These are phyloP conservation scores for Hermanozyma aechmeae DNA, from an alignment of 805 yeast genomes.

Conservation along the genomic window DNA sequence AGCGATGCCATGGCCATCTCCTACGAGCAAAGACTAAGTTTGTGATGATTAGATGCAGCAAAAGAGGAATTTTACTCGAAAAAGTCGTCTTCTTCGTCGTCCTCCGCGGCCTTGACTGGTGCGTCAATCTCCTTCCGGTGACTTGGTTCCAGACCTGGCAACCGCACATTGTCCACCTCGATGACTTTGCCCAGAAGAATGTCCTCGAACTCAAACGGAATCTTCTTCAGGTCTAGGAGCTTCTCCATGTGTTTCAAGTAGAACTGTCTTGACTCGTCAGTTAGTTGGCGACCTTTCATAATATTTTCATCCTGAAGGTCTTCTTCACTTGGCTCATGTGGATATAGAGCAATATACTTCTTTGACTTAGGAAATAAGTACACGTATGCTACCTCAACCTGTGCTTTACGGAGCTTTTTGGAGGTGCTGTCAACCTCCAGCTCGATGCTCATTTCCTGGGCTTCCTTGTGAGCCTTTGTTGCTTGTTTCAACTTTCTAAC, in stretches of 20 bases:
- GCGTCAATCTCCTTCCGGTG: constrained; percentile 39
- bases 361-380: constrained; percentile 68
- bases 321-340: constrained; percentile 25
- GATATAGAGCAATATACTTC: constrained; percentile 75
- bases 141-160: constrained; percentile 10
- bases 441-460: constrained; percentile 21
- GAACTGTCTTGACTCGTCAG: constrained; percentile 35
- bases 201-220: constrained; percentile 45
- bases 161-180: constrained; percentile 11
- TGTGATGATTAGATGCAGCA: not conserved
- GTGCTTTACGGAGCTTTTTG: constrained; percentile 44
- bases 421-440: constrained; percentile 35
- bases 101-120: constrained; percentile 17
- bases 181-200: constrained; percentile 31
- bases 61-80: constrained; percentile 11
- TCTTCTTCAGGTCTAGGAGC: constrained; percentile 40
- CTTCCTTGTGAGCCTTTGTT: constrained; percentile 26
- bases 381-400: constrained; percentile 66
- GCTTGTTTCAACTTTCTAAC: constrained; percentile 55
- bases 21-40: constrained; percentile 20
- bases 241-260: constrained; percentile 41
- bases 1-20: constrained; percentile 60
- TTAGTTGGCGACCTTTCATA: constrained; percentile 30
- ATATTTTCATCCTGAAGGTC: constrained; percentile 21
- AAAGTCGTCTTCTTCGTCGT: constrained; percentile 18